These are phyloP conservation scores for Argentina anserina DNA, from an alignment of 306 rosid species.

Conservation along the genomic window DNA sequence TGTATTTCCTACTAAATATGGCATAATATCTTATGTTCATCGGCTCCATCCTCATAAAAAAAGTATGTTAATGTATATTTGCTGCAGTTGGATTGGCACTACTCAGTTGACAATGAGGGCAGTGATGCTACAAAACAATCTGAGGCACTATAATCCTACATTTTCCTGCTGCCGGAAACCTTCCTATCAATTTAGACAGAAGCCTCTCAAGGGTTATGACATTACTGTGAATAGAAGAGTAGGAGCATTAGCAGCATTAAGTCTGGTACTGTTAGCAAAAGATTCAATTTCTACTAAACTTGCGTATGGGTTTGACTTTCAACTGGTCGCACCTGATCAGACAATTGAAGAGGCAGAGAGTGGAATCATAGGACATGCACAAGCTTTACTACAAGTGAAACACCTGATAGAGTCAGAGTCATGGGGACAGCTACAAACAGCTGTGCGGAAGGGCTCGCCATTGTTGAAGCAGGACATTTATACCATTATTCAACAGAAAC, in stretches of 20 bases:
- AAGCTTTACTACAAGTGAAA: constrained; percentile 34
- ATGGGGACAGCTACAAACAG: constrained; percentile 60
- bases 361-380: constrained; percentile 34
- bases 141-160: background rate
- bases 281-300: constrained; percentile 16
- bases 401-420: constrained; percentile 50
- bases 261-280: constrained; percentile 11
- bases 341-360: constrained; percentile 41
- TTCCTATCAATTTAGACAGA: constrained; percentile 13
- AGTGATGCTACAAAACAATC: background rate
- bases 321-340: constrained; percentile 31
- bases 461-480: constrained; percentile 52
- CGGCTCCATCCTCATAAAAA: too few species aligned
- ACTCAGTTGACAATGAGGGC: background rate
- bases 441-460: constrained; percentile 48
- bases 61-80: too few species aligned
- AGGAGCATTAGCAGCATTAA: constrained; percentile 19
- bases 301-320: constrained; percentile 48
- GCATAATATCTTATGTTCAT: too few species aligned
- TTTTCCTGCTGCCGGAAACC: background rate
- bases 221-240: constrained; percentile 30
- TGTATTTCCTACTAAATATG: too few species aligned
- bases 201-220: constrained; percentile 19
- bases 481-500: constrained; percentile 58
- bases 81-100: too few species aligned